Conservation (phyloP, 2,329 filamentous ascomycete genomes). For the Colletotrichum melonis region DNA sequence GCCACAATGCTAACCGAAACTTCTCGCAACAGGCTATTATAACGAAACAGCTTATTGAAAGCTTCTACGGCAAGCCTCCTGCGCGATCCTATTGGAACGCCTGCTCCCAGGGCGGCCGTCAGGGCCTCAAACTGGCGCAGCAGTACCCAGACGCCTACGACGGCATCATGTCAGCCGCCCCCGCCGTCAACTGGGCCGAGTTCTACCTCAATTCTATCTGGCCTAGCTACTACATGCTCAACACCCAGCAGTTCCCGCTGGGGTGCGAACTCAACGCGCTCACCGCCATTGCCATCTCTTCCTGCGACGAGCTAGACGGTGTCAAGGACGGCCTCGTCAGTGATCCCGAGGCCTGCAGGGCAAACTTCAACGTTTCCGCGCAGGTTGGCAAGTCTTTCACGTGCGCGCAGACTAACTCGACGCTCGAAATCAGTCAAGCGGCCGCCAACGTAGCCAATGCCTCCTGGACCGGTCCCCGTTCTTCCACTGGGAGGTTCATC, state of each 20-base stretch:
- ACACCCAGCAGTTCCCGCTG: not conserved
- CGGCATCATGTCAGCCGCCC: conserved; percentile 45
- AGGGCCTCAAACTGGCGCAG: conserved; percentile 59
- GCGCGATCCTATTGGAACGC: conserved; percentile 56
- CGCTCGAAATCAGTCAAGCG: not conserved
- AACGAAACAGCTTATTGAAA: no score
- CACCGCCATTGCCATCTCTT: conserved; percentile 5
- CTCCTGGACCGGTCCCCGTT: not conserved
- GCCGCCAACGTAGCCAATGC: not conserved
- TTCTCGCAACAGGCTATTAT: no score
- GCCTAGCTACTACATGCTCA: conserved; percentile 7
- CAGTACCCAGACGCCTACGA: conserved; percentile 61
- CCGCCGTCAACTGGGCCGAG: conserved; percentile 32
- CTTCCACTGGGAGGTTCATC: not conserved
- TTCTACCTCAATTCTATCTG: conserved; percentile 12
- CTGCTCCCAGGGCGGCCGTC: conserved; percentile 62
- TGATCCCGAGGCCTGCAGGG: not conserved
- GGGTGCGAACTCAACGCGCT: conserved; percentile 44
- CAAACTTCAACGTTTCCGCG: conserved; percentile 35
- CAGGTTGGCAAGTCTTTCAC: conserved; percentile 23
- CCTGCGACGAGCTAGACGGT: conserved; percentile 19
- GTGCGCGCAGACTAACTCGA: conserved; percentile 33
- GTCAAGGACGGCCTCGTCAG: conserved; percentile 17
- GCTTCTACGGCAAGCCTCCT: no score
- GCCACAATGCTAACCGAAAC: no score